These are phyloP conservation scores for Primulina huaijiensis DNA, from an alignment of 257 asterid species.

Conservation along the genomic window DNA sequence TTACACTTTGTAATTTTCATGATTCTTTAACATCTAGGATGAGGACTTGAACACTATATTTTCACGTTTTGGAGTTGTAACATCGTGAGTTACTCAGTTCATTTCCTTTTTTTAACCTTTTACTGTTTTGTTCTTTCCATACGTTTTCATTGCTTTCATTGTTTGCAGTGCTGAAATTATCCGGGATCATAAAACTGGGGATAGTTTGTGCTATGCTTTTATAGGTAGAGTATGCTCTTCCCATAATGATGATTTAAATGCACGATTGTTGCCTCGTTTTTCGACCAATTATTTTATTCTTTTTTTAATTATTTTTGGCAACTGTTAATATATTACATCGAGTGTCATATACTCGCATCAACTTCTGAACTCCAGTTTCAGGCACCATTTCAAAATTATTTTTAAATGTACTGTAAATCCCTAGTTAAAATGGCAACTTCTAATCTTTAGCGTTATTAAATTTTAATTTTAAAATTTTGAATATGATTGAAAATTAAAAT, in stretches of 20 bases:
- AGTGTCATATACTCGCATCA: neutral
- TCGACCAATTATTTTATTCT: neutral
- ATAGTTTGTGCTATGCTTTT: conserved; percentile 94
- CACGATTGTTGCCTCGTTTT: neutral
- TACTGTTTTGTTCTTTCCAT: conserved; percentile 8
- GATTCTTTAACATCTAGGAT: conserved; percentile 63
- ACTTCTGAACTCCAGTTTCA: neutral
- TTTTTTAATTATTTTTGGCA: no score
- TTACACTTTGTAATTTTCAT: conserved; percentile 17
- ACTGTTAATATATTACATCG: no score
- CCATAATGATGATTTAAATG: neutral
- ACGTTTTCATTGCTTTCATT: conserved; percentile 26
- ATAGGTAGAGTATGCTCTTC: conserved; percentile 59
- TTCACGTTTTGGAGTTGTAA: conserved; percentile 91
- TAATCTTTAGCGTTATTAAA: neutral
- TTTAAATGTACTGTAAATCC: no score
- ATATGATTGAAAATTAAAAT: neutral
- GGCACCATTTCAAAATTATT: neutral
- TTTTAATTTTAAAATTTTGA: no score
- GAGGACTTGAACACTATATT: conserved; percentile 90
- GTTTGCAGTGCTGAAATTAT: conserved; percentile 76
- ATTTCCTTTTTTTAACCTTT: conserved; percentile 11
- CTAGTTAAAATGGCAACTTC: no score
- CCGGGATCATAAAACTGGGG: conserved; percentile 91
- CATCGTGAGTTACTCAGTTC: conserved; percentile 67